Evolutionary conservation across 352 stramenopile genomes (phyloP).

Genomic region (Phytophthora podocarpi): DNA sequence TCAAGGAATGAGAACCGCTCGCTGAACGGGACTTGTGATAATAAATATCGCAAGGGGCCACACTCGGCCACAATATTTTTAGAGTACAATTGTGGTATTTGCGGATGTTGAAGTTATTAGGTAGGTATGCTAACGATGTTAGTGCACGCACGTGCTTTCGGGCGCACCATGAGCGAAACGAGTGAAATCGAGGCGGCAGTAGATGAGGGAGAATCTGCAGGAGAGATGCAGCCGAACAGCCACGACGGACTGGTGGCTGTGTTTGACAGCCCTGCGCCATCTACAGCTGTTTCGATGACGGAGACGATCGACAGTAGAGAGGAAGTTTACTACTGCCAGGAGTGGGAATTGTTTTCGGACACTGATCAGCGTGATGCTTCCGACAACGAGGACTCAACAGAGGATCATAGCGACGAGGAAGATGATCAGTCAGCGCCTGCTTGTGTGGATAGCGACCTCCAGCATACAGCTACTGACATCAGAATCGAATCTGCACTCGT

Average conservation of each 20-base stretch:
- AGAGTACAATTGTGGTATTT: constrained; percentile 23
- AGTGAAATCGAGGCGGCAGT: constrained; percentile 1
- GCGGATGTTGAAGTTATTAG: constrained; percentile 4
- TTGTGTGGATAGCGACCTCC: not conserved
- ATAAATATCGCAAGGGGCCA: constrained; percentile 23
- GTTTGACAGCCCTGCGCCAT: constrained; percentile 6
- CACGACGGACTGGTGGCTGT: not conserved
- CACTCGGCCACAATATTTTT: constrained; percentile 32
- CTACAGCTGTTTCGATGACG: constrained; percentile 36
- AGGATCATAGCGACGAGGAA: not conserved
- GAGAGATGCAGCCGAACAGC: not conserved
- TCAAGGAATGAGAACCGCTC: not conserved
- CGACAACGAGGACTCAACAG: constrained; percentile 6
- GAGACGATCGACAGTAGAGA: constrained; percentile 51
- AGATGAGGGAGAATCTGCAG: constrained; percentile 10
- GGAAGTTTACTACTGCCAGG: constrained; percentile 40
- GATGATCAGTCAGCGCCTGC: not conserved
- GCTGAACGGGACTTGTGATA: constrained; percentile 12
- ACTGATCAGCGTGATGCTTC: constrained; percentile 1
- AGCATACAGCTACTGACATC: not conserved
- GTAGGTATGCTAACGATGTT: not conserved
- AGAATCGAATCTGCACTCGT: not conserved
- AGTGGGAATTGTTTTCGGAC: constrained; percentile 45
- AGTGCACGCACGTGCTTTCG: constrained; percentile 6
- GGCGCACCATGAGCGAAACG: constrained; percentile 16